Percentiles rank a stretch among this genome's conserved stretches.
Evolutionary conservation across 208 protist genomes (phyloP).

Genomic region (Wallacemonas rigidus): DNA sequence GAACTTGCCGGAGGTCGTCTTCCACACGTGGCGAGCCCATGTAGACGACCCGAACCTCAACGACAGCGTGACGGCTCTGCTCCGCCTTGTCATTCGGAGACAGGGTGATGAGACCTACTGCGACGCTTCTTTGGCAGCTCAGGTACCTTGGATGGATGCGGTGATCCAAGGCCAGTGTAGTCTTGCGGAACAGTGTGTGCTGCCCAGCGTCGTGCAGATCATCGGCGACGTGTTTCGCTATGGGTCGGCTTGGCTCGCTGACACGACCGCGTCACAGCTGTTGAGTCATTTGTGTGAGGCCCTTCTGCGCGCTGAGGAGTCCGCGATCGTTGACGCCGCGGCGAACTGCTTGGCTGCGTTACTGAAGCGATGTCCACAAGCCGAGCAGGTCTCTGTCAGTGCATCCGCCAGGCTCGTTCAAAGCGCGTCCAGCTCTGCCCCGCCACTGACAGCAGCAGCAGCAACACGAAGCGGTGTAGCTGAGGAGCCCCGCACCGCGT

Average conservation of each 20-base stretch:
- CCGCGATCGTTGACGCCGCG: conserved; percentile 42
- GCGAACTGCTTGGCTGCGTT: conserved; percentile 52
- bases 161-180: conserved; percentile 16
- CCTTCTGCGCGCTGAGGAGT: conserved; percentile 59
- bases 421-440: conserved; percentile 15
- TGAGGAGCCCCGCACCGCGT: conserved; percentile 15
- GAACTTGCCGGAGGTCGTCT: conserved; percentile 27
- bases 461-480: background rate
- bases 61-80: conserved; percentile 41
- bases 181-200: conserved; percentile 19
- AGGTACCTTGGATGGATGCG: conserved; percentile 22
- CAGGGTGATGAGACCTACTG: background rate
- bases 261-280: conserved; percentile 25
- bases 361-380: conserved; percentile 46
- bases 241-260: conserved; percentile 25
- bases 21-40: conserved; percentile 60
- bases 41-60: conserved; percentile 67
- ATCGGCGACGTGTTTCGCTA: conserved; percentile 28
- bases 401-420: conserved; percentile 12
- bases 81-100: conserved; percentile 28
- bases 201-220: conserved; percentile 32
- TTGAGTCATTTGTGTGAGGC: conserved; percentile 45
- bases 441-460: conserved; percentile 2
- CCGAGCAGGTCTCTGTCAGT: conserved; percentile 20
- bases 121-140: conserved; percentile 15